Conservation (phyloP, 257 asterid genomes). For the Solanum habrochaites region DNA sequence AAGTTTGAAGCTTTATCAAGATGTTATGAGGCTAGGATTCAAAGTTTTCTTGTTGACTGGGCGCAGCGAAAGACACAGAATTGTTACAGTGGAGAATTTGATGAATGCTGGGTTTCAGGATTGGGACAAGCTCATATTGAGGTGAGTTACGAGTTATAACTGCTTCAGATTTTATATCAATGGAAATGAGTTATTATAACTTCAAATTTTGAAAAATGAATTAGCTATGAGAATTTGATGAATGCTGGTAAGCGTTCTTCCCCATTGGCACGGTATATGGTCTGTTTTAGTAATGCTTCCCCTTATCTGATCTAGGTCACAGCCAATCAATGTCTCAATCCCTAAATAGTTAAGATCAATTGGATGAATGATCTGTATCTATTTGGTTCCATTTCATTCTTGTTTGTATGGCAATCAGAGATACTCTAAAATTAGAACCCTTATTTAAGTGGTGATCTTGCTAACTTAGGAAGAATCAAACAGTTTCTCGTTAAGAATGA, state of each 20-base stretch:
- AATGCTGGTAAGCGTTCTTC: not conserved
- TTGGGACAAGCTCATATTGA: conserved; percentile 69
- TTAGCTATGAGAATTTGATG: not conserved
- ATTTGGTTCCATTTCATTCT: not conserved
- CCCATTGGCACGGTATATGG: not conserved
- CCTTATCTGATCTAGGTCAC: not conserved
- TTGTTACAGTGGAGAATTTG: conserved; percentile 52
- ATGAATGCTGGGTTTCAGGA: conserved; percentile 46
- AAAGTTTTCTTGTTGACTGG: conserved; percentile 62
- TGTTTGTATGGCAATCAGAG: not conserved
- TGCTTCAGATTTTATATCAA: not conserved
- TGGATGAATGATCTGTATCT: not conserved
- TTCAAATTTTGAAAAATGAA: not conserved
- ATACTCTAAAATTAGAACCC: not conserved
- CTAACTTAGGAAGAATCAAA: not conserved
- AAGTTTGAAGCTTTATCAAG: conserved; percentile 59
- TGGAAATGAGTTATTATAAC: not conserved
- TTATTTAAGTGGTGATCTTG: not conserved
- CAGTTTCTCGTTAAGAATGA: not conserved
- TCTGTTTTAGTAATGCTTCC: not conserved
- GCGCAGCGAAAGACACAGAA: conserved; percentile 52
- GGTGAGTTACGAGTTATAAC: conserved; percentile 23
- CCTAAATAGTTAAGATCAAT: not conserved
- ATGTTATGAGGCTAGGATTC: conserved; percentile 47
- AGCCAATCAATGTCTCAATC: not conserved